Base-by-base conservation (phyloP, 345 rosid species). In the Eutrema japonicum region DNA sequence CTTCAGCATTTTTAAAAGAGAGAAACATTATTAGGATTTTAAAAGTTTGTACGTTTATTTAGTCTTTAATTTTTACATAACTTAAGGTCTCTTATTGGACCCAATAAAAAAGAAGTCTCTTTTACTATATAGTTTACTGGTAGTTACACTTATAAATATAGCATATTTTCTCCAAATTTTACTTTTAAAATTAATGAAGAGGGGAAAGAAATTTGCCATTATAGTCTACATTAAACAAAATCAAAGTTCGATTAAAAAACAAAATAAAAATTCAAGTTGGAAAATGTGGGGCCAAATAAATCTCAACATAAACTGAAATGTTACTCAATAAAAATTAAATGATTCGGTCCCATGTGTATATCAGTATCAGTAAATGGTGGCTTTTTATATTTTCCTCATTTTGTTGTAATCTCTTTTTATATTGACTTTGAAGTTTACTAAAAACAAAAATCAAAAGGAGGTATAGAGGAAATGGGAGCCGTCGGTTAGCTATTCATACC, bases 281-380 rank as follows among this genome's bases (percentile, higher is more conserved):
- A 64, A 49, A 64, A n/a, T 26, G 55, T 64, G 40, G 76, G 70
- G 4, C 70, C 64, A 64, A 53, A 32, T 41, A 62, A 61, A 51
- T 30, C 18, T 18, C 35, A 69, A 42, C 51, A 71, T 30, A 61
- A 51, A 61, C 55, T 72, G 76, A 72, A 53, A 53, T 53, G 14
- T 63, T 72, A 63, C 63, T 43, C 43, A 33, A 63, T 45, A 55
- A 43, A 22, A 54, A 65, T 38, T 47, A 36, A 55, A 73, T 56
- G 64, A 47, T 37, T 47, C 50, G 50, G 66, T 37, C 77, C 62
- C 72, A 47, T 73, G 29, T 51, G 26, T 40, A 18, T 56, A 49
- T 22, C 6, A 50, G 6, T 46, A 68, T 22, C 45, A 42, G 3
- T 42, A 10, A 45, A 13, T 46, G 29, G n/a, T n/a, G n/a, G 32